phyloP scores from a whole-genome alignment of 441 rosid species.

The Populus hybrid region DNA sequence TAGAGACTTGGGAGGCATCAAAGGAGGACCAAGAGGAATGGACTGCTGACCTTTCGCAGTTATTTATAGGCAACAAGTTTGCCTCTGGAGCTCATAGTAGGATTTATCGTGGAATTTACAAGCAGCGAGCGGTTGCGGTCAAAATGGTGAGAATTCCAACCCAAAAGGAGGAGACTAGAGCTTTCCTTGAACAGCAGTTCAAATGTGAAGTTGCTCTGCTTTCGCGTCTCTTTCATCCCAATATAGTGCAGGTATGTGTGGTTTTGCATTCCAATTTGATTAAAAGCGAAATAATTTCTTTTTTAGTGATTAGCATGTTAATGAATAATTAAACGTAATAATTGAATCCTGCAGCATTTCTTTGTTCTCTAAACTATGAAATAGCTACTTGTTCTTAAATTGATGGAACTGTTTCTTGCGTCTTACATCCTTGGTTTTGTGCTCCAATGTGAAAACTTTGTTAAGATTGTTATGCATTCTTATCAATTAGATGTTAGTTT shows the following conservation, averaged over 20 bases:
- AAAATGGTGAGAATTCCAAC: slow-evolving; percentile 95
- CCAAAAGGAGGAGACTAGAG: slow-evolving; percentile 76
- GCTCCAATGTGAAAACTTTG: background rate
- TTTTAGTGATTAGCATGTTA: background rate
- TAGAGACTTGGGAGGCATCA: slow-evolving; percentile 87
- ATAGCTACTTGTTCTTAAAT: background rate
- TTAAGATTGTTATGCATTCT: too few species aligned
- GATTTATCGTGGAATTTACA: slow-evolving; percentile 90
- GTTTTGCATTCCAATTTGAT: background rate
- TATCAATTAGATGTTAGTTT: background rate
- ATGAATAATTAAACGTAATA: background rate
- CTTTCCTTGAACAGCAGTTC: slow-evolving; percentile 82
- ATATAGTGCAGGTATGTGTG: slow-evolving; percentile 63
- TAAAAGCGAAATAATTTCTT: background rate
- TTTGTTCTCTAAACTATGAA: background rate
- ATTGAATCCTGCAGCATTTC: background rate
- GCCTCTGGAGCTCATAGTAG: slow-evolving; percentile 96
- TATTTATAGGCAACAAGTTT: slow-evolving; percentile 91
- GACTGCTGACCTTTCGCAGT: slow-evolving; percentile 94
- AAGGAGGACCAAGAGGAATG: slow-evolving; percentile 90
- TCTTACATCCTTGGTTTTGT: background rate
- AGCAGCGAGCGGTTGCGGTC: slow-evolving; percentile 95
- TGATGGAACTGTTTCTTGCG: background rate
- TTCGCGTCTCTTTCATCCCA: slow-evolving; percentile 91
- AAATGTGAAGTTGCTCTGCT: slow-evolving; percentile 94